Conservation (phyloP, 441 rosid genomes). For the Manihot esculenta region DNA sequence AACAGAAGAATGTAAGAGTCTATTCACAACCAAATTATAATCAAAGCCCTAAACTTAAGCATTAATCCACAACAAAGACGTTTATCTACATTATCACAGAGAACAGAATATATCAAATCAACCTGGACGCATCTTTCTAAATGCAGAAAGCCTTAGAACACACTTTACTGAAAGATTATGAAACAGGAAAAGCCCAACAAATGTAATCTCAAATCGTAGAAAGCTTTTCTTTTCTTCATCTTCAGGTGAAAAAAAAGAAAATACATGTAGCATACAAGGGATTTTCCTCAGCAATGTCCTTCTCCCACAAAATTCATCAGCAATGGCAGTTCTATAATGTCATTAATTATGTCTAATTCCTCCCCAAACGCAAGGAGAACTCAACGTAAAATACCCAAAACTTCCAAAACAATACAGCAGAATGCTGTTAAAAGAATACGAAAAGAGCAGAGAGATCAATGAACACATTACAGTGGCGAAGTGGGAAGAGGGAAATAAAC, state of each 20-base stretch:
- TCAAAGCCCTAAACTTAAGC: not conserved
- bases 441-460: conserved; percentile 1
- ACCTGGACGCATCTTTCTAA: not conserved
- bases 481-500: conserved; percentile 29
- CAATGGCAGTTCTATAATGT: not conserved
- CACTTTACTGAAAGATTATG: not conserved
- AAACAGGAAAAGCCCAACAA: conserved; percentile 4
- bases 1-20: not conserved
- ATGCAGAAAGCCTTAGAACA: not conserved
- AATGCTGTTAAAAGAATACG: not conserved
- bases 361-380: not conserved
- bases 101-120: not conserved
- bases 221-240: too few relatives aligned
- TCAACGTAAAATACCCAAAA: not conserved
- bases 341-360: not conserved
- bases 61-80: not conserved
- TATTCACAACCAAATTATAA: not conserved
- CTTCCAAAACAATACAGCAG: not conserved
- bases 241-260: not conserved
- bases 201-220: not conserved
- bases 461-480: not conserved
- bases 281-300: too few relatives aligned
- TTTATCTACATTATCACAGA: not conserved
- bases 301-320: not conserved
- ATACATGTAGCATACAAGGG: not conserved